phyloP scores from a whole-genome alignment of 176 grass and related monocot genomes.

The Triticum timopheevii region DNA sequence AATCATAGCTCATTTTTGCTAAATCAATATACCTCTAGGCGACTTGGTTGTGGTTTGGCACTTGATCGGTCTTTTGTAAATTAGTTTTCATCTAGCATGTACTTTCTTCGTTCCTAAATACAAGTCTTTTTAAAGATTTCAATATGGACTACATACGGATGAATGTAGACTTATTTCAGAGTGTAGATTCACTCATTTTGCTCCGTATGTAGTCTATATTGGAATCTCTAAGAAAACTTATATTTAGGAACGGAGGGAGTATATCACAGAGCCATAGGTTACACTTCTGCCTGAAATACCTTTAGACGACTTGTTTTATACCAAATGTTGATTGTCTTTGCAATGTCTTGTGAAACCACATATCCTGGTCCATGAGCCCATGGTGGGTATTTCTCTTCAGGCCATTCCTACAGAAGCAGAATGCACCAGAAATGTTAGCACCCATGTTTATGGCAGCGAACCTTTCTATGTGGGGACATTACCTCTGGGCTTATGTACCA shows the following conservation, averaged over 20 bases:
- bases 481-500: constrained; percentile 86
- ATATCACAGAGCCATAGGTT: background rate
- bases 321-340: constrained; percentile 47
- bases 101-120: too few relatives aligned
- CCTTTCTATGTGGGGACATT: constrained; percentile 37
- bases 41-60: background rate
- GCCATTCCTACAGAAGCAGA: constrained; percentile 83
- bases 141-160: too few relatives aligned
- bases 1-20: background rate
- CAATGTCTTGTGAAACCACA: constrained; percentile 89
- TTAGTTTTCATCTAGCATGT: constrained; percentile 17
- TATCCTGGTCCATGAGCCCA: constrained; percentile 98
- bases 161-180: too few relatives aligned
- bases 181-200: too few relatives aligned
- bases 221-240: too few relatives aligned
- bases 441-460: background rate
- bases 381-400: constrained; percentile 84
- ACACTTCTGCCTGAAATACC: constrained; percentile 44
- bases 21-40: background rate
- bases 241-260: too few relatives aligned
- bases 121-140: too few relatives aligned
- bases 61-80: background rate
- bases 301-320: constrained; percentile 65
- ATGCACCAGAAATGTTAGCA: constrained; percentile 26
- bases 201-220: too few relatives aligned